Base-by-base conservation (phyloP, 2,329 filamentous ascomycete genomes). In the Paraconiothyrium sp. region DNA sequence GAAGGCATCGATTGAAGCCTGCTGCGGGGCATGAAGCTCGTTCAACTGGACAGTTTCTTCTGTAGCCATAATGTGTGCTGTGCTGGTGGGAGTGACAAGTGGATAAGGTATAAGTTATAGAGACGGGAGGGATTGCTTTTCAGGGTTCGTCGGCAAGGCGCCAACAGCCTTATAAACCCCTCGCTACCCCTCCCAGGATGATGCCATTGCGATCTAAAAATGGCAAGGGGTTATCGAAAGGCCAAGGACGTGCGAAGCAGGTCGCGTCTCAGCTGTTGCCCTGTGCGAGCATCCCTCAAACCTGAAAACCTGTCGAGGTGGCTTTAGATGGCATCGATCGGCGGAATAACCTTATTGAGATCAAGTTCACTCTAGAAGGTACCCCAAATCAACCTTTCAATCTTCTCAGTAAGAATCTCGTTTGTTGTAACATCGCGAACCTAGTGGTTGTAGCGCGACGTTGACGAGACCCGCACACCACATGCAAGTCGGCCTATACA, bases 1-100 rank as follows among this genome's bases (percentile, higher is more conserved):
- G 48, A 80, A 73, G 11, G 77, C 74, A 13, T 74, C 67, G 41
- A 76, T 65, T 24, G 76, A 77, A n/a, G 70, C 72, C 39, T 75
- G 68, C 11, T 76, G 76, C 9, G 77, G 77, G 9, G 70, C 65
- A 52, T 79, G 77, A 14, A 69, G 41, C 35, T 74, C 72, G 51
- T 61, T 64, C 39, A 79, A 72, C 48, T 73, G 62, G 22, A 78
- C 76, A 11, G 72, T 76, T 27, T 76, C 75, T 68, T 75, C 72
- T 16, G 75, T 78, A 11, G 77, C 77, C 78, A 79, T 80, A 44
- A 46, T 24, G 44, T 67, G 48, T 16, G 52, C n/a, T 44, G 39
- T 55, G 39, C 13, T 46, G 27, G 27, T 55, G 22, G 13, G 22
- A 2, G 20, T 20, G 34, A 10, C 10, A 22, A 16, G 20, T n/a